phyloP scores from a whole-genome alignment of 768 basidiomycete species.

The Psilocybe subaeruginosa region DNA sequence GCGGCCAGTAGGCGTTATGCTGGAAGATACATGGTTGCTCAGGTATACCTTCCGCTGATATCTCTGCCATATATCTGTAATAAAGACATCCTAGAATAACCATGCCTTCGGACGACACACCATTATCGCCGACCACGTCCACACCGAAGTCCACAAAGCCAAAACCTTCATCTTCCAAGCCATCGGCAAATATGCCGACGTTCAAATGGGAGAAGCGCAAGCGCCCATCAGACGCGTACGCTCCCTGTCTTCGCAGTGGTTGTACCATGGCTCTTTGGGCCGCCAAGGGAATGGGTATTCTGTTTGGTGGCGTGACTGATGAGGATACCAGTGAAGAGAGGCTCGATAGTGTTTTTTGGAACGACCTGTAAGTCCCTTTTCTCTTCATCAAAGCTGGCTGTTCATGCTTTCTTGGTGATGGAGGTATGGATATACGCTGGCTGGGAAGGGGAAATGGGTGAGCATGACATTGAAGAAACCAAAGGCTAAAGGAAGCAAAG shows the following conservation, averaged over 20 bases:
- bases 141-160: slow-evolving; percentile 21
- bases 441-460: slow-evolving; percentile 78
- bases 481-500: slow-evolving; percentile 51
- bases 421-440: slow-evolving; percentile 80
- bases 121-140: slow-evolving; percentile 19
- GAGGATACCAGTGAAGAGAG: slow-evolving; percentile 86
- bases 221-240: slow-evolving; percentile 66
- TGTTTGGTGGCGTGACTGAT: slow-evolving; percentile 90
- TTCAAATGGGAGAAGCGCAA: slow-evolving; percentile 90
- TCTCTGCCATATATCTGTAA: background rate
- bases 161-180: slow-evolving; percentile 38
- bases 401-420: background rate
- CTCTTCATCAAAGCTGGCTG: background rate
- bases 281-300: slow-evolving; percentile 65
- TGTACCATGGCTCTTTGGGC: slow-evolving; percentile 88
- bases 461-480: slow-evolving; percentile 76
- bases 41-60: slow-evolving; percentile 43
- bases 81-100: slow-evolving; percentile 19
- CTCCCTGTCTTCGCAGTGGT: slow-evolving; percentile 74
- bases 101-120: slow-evolving; percentile 20
- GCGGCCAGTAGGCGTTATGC: slow-evolving; percentile 81
- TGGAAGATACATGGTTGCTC: slow-evolving; percentile 91
- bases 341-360: slow-evolving; percentile 84
- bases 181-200: slow-evolving; percentile 27
- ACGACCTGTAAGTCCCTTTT: slow-evolving; percentile 66